A percentile compares a stretch with the other conserved stretches of the same genome.
Conservation (phyloP, 2,329 filamentous ascomycete species). For the Xylaria sp. region DNA sequence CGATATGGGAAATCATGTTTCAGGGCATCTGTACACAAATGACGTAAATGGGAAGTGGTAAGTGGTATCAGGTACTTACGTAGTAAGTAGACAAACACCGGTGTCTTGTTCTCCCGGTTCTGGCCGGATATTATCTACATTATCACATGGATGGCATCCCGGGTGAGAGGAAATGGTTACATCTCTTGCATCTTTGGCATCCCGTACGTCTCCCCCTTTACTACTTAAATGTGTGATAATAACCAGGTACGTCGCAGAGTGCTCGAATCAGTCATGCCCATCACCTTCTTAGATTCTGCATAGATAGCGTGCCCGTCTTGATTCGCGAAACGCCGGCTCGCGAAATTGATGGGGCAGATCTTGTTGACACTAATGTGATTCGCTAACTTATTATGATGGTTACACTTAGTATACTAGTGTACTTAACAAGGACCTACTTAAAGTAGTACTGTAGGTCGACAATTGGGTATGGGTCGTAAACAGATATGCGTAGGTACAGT, state of each 20-base stretch:
- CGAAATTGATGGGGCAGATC: background rate
- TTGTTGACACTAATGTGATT: constrained; percentile 2
- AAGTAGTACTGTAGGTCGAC: background rate
- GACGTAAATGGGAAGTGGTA: constrained; percentile 11
- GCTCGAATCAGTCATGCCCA: background rate
- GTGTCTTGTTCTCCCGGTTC: background rate
- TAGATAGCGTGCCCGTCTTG: background rate
- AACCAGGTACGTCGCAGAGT: background rate
- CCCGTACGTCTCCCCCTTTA: background rate
- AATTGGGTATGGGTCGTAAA: background rate
- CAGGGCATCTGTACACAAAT: background rate
- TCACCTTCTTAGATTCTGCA: background rate
- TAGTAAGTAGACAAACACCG: too few species aligned
- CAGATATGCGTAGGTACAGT: background rate
- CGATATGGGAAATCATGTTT: constrained; percentile 2
- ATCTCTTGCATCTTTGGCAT: background rate
- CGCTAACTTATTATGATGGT: background rate
- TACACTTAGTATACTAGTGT: background rate
- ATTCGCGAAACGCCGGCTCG: constrained; percentile 5
- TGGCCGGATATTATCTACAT: background rate
- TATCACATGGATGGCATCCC: background rate
- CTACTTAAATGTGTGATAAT: background rate
- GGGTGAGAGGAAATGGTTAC: background rate
- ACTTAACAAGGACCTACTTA: too few species aligned
- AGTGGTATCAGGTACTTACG: background rate